A percentile compares a stretch with the other conserved stretches of the same genome.
These are phyloP conservation scores for Nigrograna mackinnonii DNA, from an alignment of 2,329 filamentous ascomycete genomes.

Conservation along the genomic window DNA sequence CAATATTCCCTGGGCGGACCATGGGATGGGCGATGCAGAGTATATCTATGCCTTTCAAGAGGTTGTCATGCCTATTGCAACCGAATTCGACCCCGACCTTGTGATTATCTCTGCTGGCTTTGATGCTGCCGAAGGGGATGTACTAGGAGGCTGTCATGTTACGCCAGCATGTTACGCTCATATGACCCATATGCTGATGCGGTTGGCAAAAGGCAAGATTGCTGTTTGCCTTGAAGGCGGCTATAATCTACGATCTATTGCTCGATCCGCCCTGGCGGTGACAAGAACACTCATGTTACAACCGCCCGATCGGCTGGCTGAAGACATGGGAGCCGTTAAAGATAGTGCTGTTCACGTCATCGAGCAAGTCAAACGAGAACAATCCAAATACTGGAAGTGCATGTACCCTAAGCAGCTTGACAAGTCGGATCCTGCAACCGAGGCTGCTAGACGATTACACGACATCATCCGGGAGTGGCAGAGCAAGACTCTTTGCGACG, in stretches of 20 bases:
- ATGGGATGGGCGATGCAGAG: conserved; percentile 91
- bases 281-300: conserved; percentile 95
- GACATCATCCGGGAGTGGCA: conserved; percentile 82
- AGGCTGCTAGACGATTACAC: conserved; percentile 63
- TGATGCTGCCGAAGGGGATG: conserved; percentile 91
- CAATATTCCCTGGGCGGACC: conserved; percentile 69
- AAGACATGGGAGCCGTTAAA: conserved; percentile 50
- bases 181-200: conserved; percentile 99
- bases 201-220: conserved; percentile 83
- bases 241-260: conserved; percentile 92
- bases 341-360: conserved; percentile 58
- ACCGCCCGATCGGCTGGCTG: conserved; percentile 67
- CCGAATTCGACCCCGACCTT: conserved; percentile 90
- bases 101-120: conserved; percentile 97
- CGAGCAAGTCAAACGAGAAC: conserved; percentile 60
- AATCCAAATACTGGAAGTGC: conserved; percentile 80
- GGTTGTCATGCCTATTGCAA: conserved; percentile 93
- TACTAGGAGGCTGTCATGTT: conserved; percentile 90
- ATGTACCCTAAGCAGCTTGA: conserved; percentile 68
- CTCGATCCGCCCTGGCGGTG: conserved; percentile 87
- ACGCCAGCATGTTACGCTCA: conserved; percentile 91
- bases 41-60: conserved; percentile 96
- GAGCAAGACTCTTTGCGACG: conserved; percentile 69
- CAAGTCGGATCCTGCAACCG: conserved; percentile 27
- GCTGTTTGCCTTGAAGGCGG: conserved; percentile 94